A percentile compares a stretch with the other conserved stretches of the same genome.
Conservation (phyloP, 2,329 filamentous ascomycete species). For the Arthrobotrys entomopaga region DNA sequence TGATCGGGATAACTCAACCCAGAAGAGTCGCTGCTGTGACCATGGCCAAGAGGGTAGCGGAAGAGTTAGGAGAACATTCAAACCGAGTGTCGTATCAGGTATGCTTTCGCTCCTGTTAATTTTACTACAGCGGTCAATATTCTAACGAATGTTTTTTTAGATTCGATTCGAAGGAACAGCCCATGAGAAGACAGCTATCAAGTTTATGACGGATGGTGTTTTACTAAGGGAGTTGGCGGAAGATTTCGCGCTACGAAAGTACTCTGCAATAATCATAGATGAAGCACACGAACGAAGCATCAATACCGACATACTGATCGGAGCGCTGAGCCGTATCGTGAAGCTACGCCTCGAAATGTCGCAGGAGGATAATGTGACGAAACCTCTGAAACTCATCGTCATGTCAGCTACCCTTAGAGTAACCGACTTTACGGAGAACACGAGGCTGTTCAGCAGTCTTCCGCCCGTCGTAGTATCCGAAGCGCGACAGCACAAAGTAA, state of each 20-base stretch:
- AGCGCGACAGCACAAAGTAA: constrained; percentile 90
- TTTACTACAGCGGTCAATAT: constrained; percentile 3
- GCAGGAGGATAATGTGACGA: constrained; percentile 73
- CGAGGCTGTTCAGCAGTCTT: constrained; percentile 77
- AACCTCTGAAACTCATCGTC: constrained; percentile 88
- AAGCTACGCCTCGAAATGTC: constrained; percentile 81
- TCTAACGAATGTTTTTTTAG: constrained; percentile 61
- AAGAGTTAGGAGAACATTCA: constrained; percentile 83
- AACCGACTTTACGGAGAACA: constrained; percentile 87
- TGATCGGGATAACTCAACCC: constrained; percentile 96
- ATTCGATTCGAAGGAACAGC: constrained; percentile 93
- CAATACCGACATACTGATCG: constrained; percentile 97
- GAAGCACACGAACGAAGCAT: constrained; percentile 97
- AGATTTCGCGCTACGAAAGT: constrained; percentile 87
- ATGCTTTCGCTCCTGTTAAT: not conserved
- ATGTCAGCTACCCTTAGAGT: constrained; percentile 97
- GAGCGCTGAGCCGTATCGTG: constrained; percentile 93
- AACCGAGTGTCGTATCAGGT: constrained; percentile 79
- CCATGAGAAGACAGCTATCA: constrained; percentile 83
- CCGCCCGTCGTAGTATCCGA: constrained; percentile 90
- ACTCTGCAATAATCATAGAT: constrained; percentile 93
- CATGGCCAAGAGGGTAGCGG: constrained; percentile 90
- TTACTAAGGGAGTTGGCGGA: constrained; percentile 88
- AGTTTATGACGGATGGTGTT: constrained; percentile 99
- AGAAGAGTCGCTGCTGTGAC: constrained; percentile 94